Conservation (phyloP, 2,329 filamentous ascomycete species). For the Colletotrichum sidae region DNA sequence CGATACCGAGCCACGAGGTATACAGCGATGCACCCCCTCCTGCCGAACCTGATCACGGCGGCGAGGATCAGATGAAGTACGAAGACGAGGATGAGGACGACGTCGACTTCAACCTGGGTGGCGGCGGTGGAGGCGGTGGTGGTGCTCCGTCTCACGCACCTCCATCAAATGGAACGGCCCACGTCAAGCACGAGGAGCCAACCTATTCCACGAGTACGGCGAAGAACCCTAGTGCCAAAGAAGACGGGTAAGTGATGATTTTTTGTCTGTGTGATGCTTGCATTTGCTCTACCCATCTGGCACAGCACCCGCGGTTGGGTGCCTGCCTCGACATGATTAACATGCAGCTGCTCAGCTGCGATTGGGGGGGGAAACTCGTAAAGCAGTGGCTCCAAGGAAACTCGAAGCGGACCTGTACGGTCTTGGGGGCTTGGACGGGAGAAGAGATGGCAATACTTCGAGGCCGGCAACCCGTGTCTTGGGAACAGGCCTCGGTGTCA, state of each 20-base stretch:
- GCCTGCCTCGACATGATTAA: slow-evolving; percentile 21
- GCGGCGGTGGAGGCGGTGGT: slow-evolving; percentile 41
- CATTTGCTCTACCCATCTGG: slow-evolving; percentile 14
- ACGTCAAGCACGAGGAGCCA: slow-evolving; percentile 45
- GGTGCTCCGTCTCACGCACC: slow-evolving; percentile 19
- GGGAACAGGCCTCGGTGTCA: slow-evolving; percentile 30
- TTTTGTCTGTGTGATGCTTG: slow-evolving; percentile 35
- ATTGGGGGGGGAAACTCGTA: slow-evolving; percentile 17
- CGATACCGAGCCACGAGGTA: slow-evolving; percentile 44
- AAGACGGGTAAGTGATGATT: slow-evolving; percentile 81
- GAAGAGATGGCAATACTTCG: slow-evolving; percentile 26
- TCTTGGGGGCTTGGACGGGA: slow-evolving; percentile 31
- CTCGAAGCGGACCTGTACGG: slow-evolving; percentile 25
- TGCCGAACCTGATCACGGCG: slow-evolving; percentile 52
- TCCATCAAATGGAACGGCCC: slow-evolving; percentile 31
- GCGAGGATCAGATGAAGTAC: slow-evolving; percentile 54
- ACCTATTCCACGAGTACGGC: slow-evolving; percentile 44
- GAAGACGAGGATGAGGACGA: slow-evolving; percentile 66
- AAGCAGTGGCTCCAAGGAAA: slow-evolving; percentile 23
- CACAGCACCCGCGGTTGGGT: slow-evolving; percentile 12
- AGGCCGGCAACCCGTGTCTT: slow-evolving; percentile 17
- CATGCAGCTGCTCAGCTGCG: slow-evolving; percentile 25
- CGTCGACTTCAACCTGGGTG: slow-evolving; percentile 67
- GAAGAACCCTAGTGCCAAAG: slow-evolving; percentile 79
- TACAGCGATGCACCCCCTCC: slow-evolving; percentile 43